phyloP scores from a whole-genome alignment of 257 asterid genomes.

The Voacanga thouarsii region DNA sequence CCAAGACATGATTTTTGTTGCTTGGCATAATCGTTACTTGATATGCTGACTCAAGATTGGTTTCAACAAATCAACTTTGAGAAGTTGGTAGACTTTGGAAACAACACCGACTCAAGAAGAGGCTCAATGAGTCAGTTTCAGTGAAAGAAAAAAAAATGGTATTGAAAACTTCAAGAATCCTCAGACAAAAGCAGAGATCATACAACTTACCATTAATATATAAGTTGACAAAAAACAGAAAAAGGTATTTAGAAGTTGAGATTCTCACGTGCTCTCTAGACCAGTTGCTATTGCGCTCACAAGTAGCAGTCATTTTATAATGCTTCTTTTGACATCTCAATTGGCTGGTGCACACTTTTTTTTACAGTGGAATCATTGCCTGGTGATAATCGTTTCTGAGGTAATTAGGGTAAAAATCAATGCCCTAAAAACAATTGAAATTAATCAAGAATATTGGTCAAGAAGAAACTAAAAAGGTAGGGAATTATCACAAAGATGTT shows the following conservation, averaged over 20 bases:
- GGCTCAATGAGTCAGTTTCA: not conserved
- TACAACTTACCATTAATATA: not conserved
- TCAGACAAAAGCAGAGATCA: not conserved
- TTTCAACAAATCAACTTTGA: not conserved
- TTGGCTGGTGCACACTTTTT: not conserved
- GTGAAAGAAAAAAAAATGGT: not conserved
- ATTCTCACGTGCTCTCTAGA: slow-evolving; percentile 3
- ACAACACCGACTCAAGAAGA: slow-evolving; percentile 8
- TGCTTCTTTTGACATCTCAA: too few species aligned
- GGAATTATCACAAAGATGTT: not conserved
- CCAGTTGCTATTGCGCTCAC: not conserved
- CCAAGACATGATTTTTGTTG: not conserved
- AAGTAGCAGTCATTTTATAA: too few species aligned
- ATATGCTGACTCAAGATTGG: not conserved
- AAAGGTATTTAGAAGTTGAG: not conserved
- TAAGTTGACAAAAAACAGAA: not conserved
- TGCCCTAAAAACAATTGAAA: not conserved
- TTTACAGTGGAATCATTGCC: too few species aligned
- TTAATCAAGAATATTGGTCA: not conserved
- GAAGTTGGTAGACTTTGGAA: slow-evolving; percentile 13
- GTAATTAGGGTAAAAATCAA: too few species aligned
- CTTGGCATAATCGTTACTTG: not conserved
- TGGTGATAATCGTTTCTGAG: too few species aligned
- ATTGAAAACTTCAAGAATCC: not conserved
- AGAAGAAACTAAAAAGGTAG: not conserved